Percentiles rank a stretch among this genome's conserved stretches.
Conservation (phyloP, 1,139 yeast genomes). For the Protomyces pachydermus region DNA sequence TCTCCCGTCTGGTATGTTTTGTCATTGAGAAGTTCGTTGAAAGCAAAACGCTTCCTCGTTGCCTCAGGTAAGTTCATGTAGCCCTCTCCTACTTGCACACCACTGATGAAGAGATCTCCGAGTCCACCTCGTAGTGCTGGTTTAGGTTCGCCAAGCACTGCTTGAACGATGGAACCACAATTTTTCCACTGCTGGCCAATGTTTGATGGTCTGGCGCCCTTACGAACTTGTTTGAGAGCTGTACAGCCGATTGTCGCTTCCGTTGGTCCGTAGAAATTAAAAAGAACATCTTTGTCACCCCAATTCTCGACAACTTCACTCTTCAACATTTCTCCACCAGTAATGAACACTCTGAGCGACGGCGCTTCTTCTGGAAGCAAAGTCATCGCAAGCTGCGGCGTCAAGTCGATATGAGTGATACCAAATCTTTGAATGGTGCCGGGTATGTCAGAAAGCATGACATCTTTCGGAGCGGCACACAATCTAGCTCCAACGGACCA, state of each 20-base stretch:
- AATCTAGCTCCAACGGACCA: slow-evolving; percentile 35
- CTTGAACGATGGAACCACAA: slow-evolving; percentile 33
- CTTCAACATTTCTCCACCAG: slow-evolving; percentile 35
- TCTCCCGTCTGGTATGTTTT: slow-evolving; percentile 35
- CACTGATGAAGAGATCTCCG: slow-evolving; percentile 35
- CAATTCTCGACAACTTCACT: slow-evolving; percentile 34
- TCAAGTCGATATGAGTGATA: slow-evolving; percentile 35
- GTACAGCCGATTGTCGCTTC: slow-evolving; percentile 36
- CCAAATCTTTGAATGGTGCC: slow-evolving; percentile 23
- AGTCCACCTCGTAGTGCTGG: slow-evolving; percentile 34
- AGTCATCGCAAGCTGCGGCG: slow-evolving; percentile 34
- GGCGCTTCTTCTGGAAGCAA: slow-evolving; percentile 33
- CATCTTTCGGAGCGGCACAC: slow-evolving; percentile 33
- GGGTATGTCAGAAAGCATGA: slow-evolving; percentile 32
- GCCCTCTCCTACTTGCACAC: slow-evolving; percentile 34
- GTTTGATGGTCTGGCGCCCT: slow-evolving; percentile 33
- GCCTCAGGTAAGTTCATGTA: slow-evolving; percentile 32
- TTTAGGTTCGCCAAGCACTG: slow-evolving; percentile 26
- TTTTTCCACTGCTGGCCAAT: slow-evolving; percentile 35
- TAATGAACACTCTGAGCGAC: slow-evolving; percentile 34
- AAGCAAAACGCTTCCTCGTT: slow-evolving; percentile 29
- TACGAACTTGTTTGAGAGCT: slow-evolving; percentile 32
- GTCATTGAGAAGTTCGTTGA: slow-evolving; percentile 1
- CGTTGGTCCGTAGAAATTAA: slow-evolving; percentile 36
- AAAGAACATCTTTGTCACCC: slow-evolving; percentile 33